These are phyloP conservation scores for Colletotrichum sp. DNA, from an alignment of 2,329 filamentous ascomycete species.

Conservation along the genomic window DNA sequence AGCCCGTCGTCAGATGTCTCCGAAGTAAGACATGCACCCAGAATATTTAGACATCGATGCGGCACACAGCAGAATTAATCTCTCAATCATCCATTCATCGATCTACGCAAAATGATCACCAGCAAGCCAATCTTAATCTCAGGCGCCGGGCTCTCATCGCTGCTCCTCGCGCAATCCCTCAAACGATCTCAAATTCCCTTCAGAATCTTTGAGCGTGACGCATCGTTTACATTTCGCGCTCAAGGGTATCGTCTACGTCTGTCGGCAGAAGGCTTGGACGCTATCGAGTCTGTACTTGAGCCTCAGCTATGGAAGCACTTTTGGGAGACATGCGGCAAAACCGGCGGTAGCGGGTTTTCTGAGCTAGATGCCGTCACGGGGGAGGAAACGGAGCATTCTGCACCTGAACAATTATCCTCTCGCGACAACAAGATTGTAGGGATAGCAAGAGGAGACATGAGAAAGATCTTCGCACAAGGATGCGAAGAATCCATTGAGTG, in stretches of 20 bases:
- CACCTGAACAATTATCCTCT: conserved; percentile 46
- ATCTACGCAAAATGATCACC: background rate
- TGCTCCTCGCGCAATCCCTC: background rate
- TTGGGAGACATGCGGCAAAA: background rate
- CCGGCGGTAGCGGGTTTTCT: conserved; percentile 31
- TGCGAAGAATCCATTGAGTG: conserved; percentile 61
- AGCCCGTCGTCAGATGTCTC: background rate
- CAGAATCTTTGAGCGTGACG: background rate
- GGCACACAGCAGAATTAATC: background rate
- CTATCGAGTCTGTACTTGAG: background rate
- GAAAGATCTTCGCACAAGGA: conserved; percentile 60
- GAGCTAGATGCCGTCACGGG: background rate
- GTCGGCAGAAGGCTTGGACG: background rate
- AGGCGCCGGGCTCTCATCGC: background rate
- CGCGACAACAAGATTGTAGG: conserved; percentile 65
- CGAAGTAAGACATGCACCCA: background rate
- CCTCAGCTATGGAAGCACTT: background rate
- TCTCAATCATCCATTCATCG: background rate
- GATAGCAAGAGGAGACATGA: conserved; percentile 68
- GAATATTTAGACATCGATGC: background rate
- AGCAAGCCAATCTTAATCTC: background rate
- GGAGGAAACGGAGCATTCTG: conserved; percentile 26
- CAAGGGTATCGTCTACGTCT: background rate
- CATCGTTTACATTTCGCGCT: background rate
- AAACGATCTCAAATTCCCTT: background rate